Conservation (phyloP, 805 yeast species). For the Myxozyma melibiosi region DNA sequence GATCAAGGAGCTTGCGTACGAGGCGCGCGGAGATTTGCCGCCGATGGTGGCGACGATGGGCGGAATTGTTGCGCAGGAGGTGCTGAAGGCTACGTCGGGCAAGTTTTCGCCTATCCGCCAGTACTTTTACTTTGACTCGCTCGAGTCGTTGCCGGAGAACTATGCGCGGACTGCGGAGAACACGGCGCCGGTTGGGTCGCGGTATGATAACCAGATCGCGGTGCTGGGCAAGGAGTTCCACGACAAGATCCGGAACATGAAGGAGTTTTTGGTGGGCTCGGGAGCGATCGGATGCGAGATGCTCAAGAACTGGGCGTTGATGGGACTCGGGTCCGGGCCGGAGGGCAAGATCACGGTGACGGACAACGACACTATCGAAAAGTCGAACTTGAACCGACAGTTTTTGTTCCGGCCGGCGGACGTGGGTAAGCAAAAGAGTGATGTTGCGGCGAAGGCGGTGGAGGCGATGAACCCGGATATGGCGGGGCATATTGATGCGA, state of each 20-base stretch:
- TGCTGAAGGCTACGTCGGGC: constrained; percentile 90
- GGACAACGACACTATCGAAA: constrained; percentile 93
- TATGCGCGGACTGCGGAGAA: constrained; percentile 61
- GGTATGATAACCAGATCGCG: constrained; percentile 95
- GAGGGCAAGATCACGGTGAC: constrained; percentile 82
- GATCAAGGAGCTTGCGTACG: constrained; percentile 72
- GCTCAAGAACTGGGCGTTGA: constrained; percentile 96
- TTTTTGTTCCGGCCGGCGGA: constrained; percentile 92
- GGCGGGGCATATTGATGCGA: constrained; percentile 71
- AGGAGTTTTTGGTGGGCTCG: constrained; percentile 91
- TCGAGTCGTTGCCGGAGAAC: constrained; percentile 79
- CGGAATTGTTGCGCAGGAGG: constrained; percentile 95
- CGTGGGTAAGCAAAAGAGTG: constrained; percentile 89
- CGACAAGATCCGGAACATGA: constrained; percentile 69
- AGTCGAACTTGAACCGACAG: constrained; percentile 94
- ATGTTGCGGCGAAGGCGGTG: constrained; percentile 86
- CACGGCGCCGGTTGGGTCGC: constrained; percentile 72
- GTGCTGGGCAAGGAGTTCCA: constrained; percentile 85
- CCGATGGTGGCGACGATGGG: constrained; percentile 88
- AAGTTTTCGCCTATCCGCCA: constrained; percentile 94
- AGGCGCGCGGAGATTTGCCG: constrained; percentile 89
- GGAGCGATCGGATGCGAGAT: constrained; percentile 99
- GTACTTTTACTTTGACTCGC: constrained; percentile 88
- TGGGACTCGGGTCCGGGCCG: constrained; percentile 93
- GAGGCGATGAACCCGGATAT: constrained; percentile 83